Evolutionary conservation across 495 filamentous ascomycete species (phyloP).

Genomic region (Cladorrhinum samala): DNA sequence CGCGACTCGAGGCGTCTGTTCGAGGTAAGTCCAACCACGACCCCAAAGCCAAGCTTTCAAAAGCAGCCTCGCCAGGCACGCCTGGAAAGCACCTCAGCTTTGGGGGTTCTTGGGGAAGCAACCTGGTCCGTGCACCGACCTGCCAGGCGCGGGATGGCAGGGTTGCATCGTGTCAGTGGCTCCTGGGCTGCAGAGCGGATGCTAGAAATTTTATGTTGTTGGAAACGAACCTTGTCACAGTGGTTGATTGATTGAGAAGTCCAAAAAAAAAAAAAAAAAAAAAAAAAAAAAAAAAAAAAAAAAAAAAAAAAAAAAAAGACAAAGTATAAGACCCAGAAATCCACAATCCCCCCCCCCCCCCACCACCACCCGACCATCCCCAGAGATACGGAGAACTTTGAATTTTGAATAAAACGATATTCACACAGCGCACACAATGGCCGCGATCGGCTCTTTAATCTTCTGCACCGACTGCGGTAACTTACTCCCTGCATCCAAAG

Average conservation of each 20-base stretch:
- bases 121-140: neutral
- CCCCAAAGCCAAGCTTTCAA: neutral
- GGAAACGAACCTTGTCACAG: neutral
- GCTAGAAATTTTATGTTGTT: slow-evolving; percentile 4
- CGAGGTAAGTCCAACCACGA: neutral
- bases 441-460: slow-evolving; percentile 79
- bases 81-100: neutral
- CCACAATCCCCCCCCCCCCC: no score
- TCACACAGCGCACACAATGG: slow-evolving; percentile 49
- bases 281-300: neutral
- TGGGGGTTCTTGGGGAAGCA: neutral
- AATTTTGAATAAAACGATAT: no score
- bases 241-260: neutral
- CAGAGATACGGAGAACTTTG: neutral
- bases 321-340: no score
- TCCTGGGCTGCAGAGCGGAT: neutral
- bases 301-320: no score
- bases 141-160: neutral
- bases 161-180: neutral
- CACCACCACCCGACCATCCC: no score
- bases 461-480: slow-evolving; percentile 95
- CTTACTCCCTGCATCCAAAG: slow-evolving; percentile 72
- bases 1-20: neutral
- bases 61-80: neutral
- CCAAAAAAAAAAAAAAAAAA: no score